Base-by-base conservation (phyloP, 345 rosid genomes). In the Brassica napus region DNA sequence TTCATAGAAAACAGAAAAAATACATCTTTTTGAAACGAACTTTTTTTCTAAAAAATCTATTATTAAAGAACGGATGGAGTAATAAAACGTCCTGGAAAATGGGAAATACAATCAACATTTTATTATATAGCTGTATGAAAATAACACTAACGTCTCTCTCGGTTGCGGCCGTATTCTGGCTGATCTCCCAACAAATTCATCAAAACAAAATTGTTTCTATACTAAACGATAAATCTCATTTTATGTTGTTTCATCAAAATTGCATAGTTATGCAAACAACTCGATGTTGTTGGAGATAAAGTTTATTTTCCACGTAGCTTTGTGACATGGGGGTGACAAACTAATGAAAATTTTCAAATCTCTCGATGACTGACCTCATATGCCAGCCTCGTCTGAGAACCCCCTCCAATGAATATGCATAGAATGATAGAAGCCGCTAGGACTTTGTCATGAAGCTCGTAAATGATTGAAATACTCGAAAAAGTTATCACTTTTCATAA, bases 81-180 rank as follows among this genome's bases (percentile, higher is more conserved):
- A 28, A 61, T 49, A 23, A 18, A 18, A 39, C 3, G 59, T 59
- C 1, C 61, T 31, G 9, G 73, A 4, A 6, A 67, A 76, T 0
- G 5, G 16, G 8, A 61, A 61, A 65, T 16, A 12, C 10, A 28
- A 14, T 42, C 49, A 44, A 24, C 59, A 15, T 67, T 37, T 26
- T 37, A 67, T 66, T 37, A 39, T 15, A 28, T 73, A 44, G 31
- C 10, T 30, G 28, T 42, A 49, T 9, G 23, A 74, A 65, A 74
- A 32, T 60, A 60, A 61, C 37, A 69, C 8, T 71, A 77, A 77
- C 76, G 76, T 77, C 65, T 63, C 54, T 47, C 55, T 4, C 16
- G 55, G 18, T 14, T 49, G 55, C 55, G 55, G 18, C 14, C 55
- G 18, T 14, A 49, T 14, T 4, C 55, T 49, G 55, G 55, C 55